A percentile compares a stretch with the other conserved stretches of the same genome.
These are phyloP conservation scores for Diutina pseudorugosa DNA, from an alignment of 1,139 yeast species.

Conservation along the genomic window DNA sequence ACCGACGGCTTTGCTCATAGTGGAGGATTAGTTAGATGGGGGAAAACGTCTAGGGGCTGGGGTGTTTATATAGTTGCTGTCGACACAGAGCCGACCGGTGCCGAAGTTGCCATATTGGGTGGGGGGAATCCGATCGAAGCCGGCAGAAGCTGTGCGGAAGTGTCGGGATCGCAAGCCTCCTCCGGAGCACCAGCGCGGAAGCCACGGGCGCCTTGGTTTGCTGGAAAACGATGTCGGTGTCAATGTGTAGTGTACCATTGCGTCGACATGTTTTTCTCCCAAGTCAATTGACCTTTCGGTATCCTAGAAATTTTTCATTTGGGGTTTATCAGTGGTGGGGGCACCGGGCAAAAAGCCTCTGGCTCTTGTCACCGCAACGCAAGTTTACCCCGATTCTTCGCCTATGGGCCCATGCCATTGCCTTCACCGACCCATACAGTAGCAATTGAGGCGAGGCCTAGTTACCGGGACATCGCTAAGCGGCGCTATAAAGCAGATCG, in stretches of 20 bases:
- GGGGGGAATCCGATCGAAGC: not conserved
- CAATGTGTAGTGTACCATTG: too few species aligned
- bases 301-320: too few species aligned
- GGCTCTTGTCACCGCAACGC: not conserved
- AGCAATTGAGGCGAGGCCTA: too few species aligned
- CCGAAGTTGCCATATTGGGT: not conserved
- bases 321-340: too few species aligned
- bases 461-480: too few species aligned
- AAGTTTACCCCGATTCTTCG: not conserved
- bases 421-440: not conserved
- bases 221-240: too few species aligned
- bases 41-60: not conserved
- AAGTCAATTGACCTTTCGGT: not conserved
- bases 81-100: not conserved
- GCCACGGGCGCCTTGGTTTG: too few species aligned
- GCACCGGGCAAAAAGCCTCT: too few species aligned
- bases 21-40: not conserved
- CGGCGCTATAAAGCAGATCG: not conserved
- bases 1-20: constrained; percentile 61
- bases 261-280: too few species aligned
- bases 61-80: not conserved
- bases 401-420: not conserved
- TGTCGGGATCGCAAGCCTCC: not conserved
- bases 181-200: not conserved
- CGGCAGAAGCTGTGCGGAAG: not conserved